Evolutionary conservation across 768 basidiomycete genomes (phyloP).

Genomic region (Tulasnella sp.): DNA sequence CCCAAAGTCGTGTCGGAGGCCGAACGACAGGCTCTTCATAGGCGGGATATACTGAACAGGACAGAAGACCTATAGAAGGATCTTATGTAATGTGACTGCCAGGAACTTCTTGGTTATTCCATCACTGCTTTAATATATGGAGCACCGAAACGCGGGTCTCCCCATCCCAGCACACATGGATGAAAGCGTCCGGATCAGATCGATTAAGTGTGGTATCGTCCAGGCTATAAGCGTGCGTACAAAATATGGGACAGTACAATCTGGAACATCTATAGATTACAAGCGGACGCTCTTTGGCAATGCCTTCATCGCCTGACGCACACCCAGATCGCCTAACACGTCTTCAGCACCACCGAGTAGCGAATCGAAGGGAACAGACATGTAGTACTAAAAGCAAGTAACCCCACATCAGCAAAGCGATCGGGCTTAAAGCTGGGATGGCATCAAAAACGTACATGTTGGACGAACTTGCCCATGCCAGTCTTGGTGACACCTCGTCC

Average conservation of each 20-base stretch:
- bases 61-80: not conserved
- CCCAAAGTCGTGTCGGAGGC: not conserved
- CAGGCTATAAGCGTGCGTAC: not conserved
- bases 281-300: constrained; percentile 36
- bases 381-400: constrained; percentile 55
- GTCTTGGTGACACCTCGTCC: constrained; percentile 74
- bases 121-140: no score
- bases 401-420: not conserved
- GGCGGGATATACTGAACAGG: not conserved
- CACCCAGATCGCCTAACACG: constrained; percentile 67
- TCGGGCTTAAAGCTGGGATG: not conserved
- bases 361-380: constrained; percentile 74
- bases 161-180: no score
- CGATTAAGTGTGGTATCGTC: no score
- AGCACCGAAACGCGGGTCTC: no score
- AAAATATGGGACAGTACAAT: not conserved
- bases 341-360: constrained; percentile 51
- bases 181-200: no score
- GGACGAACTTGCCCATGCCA: constrained; percentile 69
- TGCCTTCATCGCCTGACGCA: constrained; percentile 63
- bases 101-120: no score
- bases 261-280: not conserved
- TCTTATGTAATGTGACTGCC: no score
- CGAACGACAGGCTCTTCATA: not conserved
- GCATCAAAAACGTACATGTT: constrained; percentile 34